phyloP scores from a whole-genome alignment of 2,329 filamentous ascomycete species.

The Hypomyces perniciosus region DNA sequence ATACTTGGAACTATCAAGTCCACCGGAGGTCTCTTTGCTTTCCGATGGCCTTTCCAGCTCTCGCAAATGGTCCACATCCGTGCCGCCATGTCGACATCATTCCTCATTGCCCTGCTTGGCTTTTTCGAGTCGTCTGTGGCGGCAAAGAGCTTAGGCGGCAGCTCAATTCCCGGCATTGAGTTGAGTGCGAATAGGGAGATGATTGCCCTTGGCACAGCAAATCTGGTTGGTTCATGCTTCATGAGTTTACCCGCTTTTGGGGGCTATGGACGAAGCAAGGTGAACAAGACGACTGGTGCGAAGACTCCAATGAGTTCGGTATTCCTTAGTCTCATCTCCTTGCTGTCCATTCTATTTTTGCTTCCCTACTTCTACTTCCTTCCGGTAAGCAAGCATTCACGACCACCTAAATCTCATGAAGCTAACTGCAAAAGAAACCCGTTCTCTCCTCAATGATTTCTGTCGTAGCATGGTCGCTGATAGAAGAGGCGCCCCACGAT shows the following conservation, averaged over 20 bases:
- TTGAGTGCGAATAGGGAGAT: constrained; percentile 90
- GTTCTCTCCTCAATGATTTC: constrained; percentile 91
- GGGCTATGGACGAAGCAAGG: constrained; percentile 91
- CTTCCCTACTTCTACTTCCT: constrained; percentile 92
- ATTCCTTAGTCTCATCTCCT: constrained; percentile 73
- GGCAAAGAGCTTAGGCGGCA: constrained; percentile 76
- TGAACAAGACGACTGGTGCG: constrained; percentile 87
- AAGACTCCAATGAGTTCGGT: constrained; percentile 92
- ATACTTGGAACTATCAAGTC: constrained; percentile 79
- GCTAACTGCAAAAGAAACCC: constrained; percentile 59
- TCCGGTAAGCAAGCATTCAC: constrained; percentile 56
- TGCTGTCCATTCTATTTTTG: constrained; percentile 74
- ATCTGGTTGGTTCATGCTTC: constrained; percentile 86
- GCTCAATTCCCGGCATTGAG: constrained; percentile 66
- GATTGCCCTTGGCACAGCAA: constrained; percentile 83
- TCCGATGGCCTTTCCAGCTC: constrained; percentile 78
- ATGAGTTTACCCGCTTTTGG: constrained; percentile 92
- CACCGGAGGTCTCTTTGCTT: constrained; percentile 66
- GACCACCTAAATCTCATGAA: background rate
- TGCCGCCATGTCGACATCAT: constrained; percentile 82
- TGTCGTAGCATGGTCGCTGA: constrained; percentile 87
- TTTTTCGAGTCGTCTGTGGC: constrained; percentile 98
- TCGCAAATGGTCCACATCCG: constrained; percentile 75
- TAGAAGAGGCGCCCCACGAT: constrained; percentile 93
- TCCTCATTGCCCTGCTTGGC: constrained; percentile 89